A percentile compares a stretch with the other conserved stretches of the same genome.
phyloP scores from a whole-genome alignment of 2,329 filamentous ascomycete species.

The Aspergillus calidoustus region DNA sequence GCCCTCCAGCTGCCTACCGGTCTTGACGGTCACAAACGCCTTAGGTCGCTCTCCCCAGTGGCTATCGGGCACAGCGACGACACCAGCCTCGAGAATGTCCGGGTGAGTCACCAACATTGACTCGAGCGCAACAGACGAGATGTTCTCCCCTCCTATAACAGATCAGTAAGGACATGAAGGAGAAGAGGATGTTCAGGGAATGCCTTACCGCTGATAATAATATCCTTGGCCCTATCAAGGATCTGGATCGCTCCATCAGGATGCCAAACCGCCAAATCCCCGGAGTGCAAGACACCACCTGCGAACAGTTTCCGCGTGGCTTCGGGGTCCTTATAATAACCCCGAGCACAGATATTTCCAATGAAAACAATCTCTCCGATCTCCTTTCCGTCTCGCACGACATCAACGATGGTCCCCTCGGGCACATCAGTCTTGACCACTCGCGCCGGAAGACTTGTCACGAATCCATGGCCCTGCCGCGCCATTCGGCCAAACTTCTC shows the following conservation, averaged over 20 bases:
- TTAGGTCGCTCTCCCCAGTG: constrained; percentile 98
- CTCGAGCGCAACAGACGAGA: constrained; percentile 90
- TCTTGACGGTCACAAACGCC: constrained; percentile 83
- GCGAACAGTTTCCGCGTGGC: constrained; percentile 86
- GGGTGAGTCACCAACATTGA: constrained; percentile 87
- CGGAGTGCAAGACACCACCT: constrained; percentile 84
- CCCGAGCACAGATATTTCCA: constrained; percentile 90
- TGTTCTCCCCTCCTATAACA: constrained; percentile 84
- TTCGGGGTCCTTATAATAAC: constrained; percentile 87
- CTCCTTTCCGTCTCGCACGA: constrained; percentile 71
- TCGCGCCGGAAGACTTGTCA: constrained; percentile 78
- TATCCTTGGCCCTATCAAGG: constrained; percentile 91
- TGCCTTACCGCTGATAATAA: constrained; percentile 85
- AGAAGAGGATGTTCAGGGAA: background rate
- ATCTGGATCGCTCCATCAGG: constrained; percentile 90
- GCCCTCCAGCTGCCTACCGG: constrained; percentile 63
- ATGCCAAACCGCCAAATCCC: constrained; percentile 93
- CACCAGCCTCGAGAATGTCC: constrained; percentile 86
- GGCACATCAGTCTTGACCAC: constrained; percentile 80
- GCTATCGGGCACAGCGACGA: constrained; percentile 82
- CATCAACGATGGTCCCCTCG: constrained; percentile 68
- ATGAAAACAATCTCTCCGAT: constrained; percentile 84
- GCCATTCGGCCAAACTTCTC: constrained; percentile 92
- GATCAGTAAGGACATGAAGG: constrained; percentile 3
- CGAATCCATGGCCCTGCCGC: constrained; percentile 87